phyloP scores from a whole-genome alignment of 768 basidiomycete genomes.

The Hirschioporus abietinus region DNA sequence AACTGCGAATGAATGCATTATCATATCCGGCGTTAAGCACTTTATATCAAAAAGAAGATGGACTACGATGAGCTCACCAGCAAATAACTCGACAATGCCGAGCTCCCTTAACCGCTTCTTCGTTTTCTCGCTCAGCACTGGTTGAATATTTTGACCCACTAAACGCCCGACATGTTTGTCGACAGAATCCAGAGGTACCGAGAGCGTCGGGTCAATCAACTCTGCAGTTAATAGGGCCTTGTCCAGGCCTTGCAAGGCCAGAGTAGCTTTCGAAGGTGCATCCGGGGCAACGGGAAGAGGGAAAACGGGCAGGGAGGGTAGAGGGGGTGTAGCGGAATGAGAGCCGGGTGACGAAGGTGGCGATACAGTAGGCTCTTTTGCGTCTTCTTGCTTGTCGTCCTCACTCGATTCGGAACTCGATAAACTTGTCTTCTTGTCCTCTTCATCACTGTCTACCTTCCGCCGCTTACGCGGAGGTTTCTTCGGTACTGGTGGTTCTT shows the following conservation, averaged over 20 bases:
- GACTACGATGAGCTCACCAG: conserved; percentile 49
- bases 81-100: conserved; percentile 84
- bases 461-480: neutral
- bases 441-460: conserved; percentile 6
- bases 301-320: conserved; percentile 54
- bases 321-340: conserved; percentile 22
- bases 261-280: conserved; percentile 63
- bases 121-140: conserved; percentile 54
- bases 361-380: conserved; percentile 2
- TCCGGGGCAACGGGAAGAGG: conserved; percentile 61
- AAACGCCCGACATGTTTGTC: conserved; percentile 32
- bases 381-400: neutral
- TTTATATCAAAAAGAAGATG: neutral
- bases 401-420: neutral
- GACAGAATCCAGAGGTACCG: conserved; percentile 33
- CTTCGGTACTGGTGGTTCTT: conserved; percentile 9
- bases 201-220: conserved; percentile 52
- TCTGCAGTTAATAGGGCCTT: conserved; percentile 65
- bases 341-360: conserved; percentile 1
- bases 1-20: conserved; percentile 41
- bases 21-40: neutral
- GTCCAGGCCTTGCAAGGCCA: conserved; percentile 77
- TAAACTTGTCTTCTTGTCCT: conserved; percentile 9
- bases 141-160: neutral
- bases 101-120: conserved; percentile 61